These are phyloP conservation scores for Trametes versicolor DNA, from an alignment of 1,284 basidiomycete genomes.

Conservation along the genomic window DNA sequence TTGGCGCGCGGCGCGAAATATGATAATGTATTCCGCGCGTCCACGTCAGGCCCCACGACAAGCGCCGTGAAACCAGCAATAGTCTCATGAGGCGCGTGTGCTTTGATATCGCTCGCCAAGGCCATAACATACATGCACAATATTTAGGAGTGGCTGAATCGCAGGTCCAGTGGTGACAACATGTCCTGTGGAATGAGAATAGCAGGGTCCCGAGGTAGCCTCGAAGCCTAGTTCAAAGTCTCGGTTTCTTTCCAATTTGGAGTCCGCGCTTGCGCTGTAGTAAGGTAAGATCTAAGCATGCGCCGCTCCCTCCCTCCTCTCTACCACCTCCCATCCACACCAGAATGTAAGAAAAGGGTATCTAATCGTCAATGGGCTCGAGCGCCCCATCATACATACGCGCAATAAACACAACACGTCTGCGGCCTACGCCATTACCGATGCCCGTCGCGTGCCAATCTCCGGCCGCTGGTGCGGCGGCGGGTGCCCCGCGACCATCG, in stretches of 20 bases:
- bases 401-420: constrained; percentile 2
- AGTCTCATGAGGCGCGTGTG: no score
- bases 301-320: not conserved
- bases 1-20: no score
- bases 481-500: constrained; percentile 36
- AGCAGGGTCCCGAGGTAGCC: no score
- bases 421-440: constrained; percentile 27
- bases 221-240: no score
- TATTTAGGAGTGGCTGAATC: no score
- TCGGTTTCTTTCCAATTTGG: not conserved
- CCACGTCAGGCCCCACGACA: no score
- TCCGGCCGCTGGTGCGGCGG: constrained; percentile 29
- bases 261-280: constrained; percentile 22
- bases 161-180: no score
- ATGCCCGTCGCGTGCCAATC: constrained; percentile 21
- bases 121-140: no score
- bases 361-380: not conserved
- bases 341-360: constrained; percentile 1
- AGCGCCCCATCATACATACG: constrained; percentile 4
- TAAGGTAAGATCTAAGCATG: constrained; percentile 30
- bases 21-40: no score
- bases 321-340: not conserved
- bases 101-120: no score
- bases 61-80: no score
- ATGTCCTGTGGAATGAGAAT: no score